Percentiles rank a stretch among this genome's conserved stretches.
Evolutionary conservation across 495 filamentous ascomycete species (phyloP).

Genomic region (Aspergillus hancockii): DNA sequence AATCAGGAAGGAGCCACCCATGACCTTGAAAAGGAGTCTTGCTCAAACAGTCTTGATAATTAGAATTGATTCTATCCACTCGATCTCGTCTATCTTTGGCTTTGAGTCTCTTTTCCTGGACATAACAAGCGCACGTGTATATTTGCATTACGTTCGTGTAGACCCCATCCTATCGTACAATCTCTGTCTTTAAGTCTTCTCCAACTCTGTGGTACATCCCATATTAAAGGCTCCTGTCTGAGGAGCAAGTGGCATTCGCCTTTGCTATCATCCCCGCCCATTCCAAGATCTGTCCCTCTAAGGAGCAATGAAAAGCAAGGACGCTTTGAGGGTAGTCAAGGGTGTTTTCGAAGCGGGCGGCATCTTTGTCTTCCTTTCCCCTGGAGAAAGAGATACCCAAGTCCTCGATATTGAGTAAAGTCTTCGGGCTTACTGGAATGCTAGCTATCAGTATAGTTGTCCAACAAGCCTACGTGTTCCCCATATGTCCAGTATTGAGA

Average conservation of each 20-base stretch:
- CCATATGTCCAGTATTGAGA: not conserved
- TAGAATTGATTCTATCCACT: not conserved
- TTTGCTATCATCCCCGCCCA: not conserved
- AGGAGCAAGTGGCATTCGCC: not conserved
- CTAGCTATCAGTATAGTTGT: not conserved
- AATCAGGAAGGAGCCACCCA: not conserved
- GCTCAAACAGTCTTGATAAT: not conserved
- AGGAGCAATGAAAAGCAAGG: slow-evolving; percentile 1
- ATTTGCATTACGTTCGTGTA: not conserved
- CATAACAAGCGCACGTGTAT: not conserved
- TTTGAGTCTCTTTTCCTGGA: not conserved
- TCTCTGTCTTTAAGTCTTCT: not conserved
- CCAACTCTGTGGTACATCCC: not conserved
- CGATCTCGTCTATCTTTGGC: not conserved
- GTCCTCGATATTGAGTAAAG: not conserved
- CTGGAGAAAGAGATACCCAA: not conserved
- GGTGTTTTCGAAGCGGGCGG: not conserved
- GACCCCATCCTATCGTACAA: not conserved
- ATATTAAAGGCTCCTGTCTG: not conserved
- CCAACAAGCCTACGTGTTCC: not conserved
- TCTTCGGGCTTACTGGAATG: not conserved
- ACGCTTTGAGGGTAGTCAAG: not conserved
- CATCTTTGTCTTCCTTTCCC: not conserved
- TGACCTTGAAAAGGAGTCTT: not conserved
- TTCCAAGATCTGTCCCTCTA: not conserved